phyloP scores from a whole-genome alignment of 805 yeast genomes.

The Kodamaea jinghongensis region DNA sequence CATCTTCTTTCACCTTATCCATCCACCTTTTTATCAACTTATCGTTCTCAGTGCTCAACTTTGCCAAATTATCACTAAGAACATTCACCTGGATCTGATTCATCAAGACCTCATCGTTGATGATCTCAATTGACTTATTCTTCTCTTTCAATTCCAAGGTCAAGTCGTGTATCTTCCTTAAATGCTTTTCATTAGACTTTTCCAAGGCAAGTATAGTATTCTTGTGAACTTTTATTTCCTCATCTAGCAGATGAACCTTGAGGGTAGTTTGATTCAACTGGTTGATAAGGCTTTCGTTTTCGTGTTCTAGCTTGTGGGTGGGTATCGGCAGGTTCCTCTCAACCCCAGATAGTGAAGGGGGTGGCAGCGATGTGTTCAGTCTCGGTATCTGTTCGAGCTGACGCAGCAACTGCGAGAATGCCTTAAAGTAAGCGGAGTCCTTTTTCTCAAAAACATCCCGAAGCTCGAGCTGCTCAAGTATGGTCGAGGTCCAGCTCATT shows the following conservation, averaged over 20 bases:
- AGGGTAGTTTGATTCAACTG: slow-evolving; percentile 25
- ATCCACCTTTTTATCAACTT: slow-evolving; percentile 47
- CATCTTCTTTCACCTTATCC: slow-evolving; percentile 49
- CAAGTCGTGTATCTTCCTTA: slow-evolving; percentile 20
- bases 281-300: slow-evolving; percentile 4
- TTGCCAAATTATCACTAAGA: slow-evolving; percentile 32
- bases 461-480: slow-evolving; percentile 21
- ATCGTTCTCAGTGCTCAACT: slow-evolving; percentile 48
- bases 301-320: slow-evolving; percentile 5
- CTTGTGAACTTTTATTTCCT: slow-evolving; percentile 11
- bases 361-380: slow-evolving; percentile 3
- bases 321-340: slow-evolving; percentile 8
- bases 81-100: slow-evolving; percentile 57
- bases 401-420: slow-evolving; percentile 30
- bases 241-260: slow-evolving; percentile 19
- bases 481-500: slow-evolving; percentile 6
- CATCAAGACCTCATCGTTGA: slow-evolving; percentile 68
- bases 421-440: slow-evolving; percentile 30
- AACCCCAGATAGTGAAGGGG: slow-evolving; percentile 3
- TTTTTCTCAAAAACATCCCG: slow-evolving; percentile 34
- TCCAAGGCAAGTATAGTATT: slow-evolving; percentile 15
- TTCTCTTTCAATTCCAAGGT: slow-evolving; percentile 40
- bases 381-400: slow-evolving; percentile 10
- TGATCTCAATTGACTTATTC: slow-evolving; percentile 53
- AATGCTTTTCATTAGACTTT: slow-evolving; percentile 17